Base-by-base conservation (phyloP, 73 alveolate species). In the Effrenium voratum region DNA sequence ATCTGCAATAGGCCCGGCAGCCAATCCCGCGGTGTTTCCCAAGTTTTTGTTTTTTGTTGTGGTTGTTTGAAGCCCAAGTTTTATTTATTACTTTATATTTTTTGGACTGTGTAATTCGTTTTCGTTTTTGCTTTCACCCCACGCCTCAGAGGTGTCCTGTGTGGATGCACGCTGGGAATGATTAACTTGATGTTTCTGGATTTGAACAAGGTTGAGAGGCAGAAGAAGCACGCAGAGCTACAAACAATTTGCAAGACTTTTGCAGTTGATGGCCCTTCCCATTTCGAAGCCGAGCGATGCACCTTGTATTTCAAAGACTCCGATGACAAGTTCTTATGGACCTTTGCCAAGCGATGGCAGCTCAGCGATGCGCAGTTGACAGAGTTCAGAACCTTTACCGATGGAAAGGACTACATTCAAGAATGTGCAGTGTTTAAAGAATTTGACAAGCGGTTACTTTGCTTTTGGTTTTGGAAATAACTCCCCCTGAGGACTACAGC, bases 261-360 rank as follows among this genome's bases (percentile, higher is more conserved):
- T n/a, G 95, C 95, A 24, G 55, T 87, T 28, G 95, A 87, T 30
- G 95, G 95, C 49, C 95, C 95, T 2, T 83, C 85, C 15, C 95
- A 87, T 12, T 87, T 87, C 40, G 85, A 87, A 87, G 95, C 95
- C 46, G 95, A 87, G 84, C 52, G 95, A 15, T 87, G 95, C 50
- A 87, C 95, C 5, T 40, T 87, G 52, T 32, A 4, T 6, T 41
- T 87, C 50, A 28, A 36, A 52, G 95, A 87, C 38, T 60, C 95
- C 12, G 95, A 87, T 13, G 50, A 76, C 30, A 32, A 45, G 16
- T 87, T 1, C 30, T 84, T 87, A 16, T 87, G 95, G 95, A 87
- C 95, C 66, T 87, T 87, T 32, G 95, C 95, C 49, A 87, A 87
- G 49, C 95, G 95, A 24, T 87, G 95, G 95, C 95, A 87, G 49